Base-by-base conservation (phyloP, 805 yeast genomes). In the Candida golubevii region DNA sequence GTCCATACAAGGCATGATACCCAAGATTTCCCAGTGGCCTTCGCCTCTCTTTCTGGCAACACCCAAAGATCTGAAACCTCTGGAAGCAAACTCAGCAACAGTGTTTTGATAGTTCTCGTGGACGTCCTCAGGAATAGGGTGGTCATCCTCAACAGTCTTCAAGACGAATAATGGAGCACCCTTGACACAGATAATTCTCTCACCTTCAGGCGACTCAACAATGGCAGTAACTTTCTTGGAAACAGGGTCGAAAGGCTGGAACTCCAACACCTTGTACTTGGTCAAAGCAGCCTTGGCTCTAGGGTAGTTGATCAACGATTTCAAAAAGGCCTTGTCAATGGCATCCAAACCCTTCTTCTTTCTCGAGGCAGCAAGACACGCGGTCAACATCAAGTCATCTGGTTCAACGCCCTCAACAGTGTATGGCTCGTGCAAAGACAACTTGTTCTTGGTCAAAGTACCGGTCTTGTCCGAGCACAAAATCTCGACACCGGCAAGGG, bases 11-110 rank as follows among this genome's bases (percentile, higher is more conserved):
- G 97, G 97, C 96, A 89, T 88, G 71, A 89, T 90, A 71, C 97
- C 97, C 66, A 89, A 77, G 61, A 89, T 88, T 77, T 89, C 96
- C 96, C 96, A 89, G 82, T 87, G 95, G 63, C 95, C 95, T 74
- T 88, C 96, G 75, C 95, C 96, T 79, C 95, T 83, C 88, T 88
- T 88, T 82, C 97, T 87, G 56, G 97, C 97, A 77, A 89, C 96
- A 84, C 97, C 97, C 69, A 89, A 79, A 65, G 97, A 89, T 76
- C 97, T 81, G 91, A 88, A 89, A 81, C 97, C 97, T 82, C 96
- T 85, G 62, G 95, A 83, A 66, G 97, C 97, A 69, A 89, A 88
- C 77, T 89, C 97, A 65, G 96, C 96, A 63, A 89, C 97, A 74
- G 88, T 88, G 82, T 88, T 86, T 79, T 88, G 95, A 74, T 89